phyloP scores from a whole-genome alignment of 192 early-diverging fungal genomes.

The Coemansia sp. region DNA sequence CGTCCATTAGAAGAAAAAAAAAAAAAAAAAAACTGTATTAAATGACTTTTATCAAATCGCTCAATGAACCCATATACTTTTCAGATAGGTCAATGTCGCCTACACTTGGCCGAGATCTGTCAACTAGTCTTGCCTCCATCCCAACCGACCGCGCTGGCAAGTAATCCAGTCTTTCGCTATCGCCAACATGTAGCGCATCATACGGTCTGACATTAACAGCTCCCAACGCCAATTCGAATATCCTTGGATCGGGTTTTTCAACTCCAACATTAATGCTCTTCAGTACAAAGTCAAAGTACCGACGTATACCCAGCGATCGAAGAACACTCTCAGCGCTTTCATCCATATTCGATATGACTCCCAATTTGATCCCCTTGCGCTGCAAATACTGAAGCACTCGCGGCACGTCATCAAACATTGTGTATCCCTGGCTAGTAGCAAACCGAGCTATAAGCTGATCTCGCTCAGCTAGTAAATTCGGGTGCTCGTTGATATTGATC shows the following conservation, averaged over 20 bases:
- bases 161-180: slow-evolving; percentile 54
- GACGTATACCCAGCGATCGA: slow-evolving; percentile 36
- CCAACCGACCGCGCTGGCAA: slow-evolving; percentile 29
- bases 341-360: slow-evolving; percentile 66
- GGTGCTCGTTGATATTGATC: background rate
- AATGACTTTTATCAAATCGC: slow-evolving; percentile 10
- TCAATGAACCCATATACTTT: slow-evolving; percentile 24
- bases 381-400: slow-evolving; percentile 52
- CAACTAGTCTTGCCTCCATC: slow-evolving; percentile 46
- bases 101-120: slow-evolving; percentile 1
- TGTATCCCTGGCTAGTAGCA: slow-evolving; percentile 54
- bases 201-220: slow-evolving; percentile 38
- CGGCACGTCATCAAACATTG: slow-evolving; percentile 58
- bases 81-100: background rate
- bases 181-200: slow-evolving; percentile 65
- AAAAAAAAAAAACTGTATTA: background rate
- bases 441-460: slow-evolving; percentile 56
- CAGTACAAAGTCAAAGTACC: slow-evolving; percentile 64
- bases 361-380: slow-evolving; percentile 53
- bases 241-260: slow-evolving; percentile 59
- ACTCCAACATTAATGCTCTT: slow-evolving; percentile 55
- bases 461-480: slow-evolving; percentile 9
- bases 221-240: slow-evolving; percentile 59
- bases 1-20: background rate
- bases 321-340: slow-evolving; percentile 55